Evolutionary conservation across 345 rosid species (phyloP).

Genomic region (Gossypium australe): DNA sequence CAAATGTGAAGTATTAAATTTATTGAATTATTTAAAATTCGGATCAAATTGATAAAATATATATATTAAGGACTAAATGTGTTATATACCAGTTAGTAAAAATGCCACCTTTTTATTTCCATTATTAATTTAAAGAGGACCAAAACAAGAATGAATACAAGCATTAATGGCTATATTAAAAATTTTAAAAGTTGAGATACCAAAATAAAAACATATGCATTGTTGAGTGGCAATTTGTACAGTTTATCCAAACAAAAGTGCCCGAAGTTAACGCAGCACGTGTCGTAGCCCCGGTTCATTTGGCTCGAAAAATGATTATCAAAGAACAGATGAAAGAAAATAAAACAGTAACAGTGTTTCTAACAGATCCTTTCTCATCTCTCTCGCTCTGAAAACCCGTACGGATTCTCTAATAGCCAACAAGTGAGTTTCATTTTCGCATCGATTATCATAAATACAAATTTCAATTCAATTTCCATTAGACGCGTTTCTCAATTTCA

Average conservation of each 20-base stretch:
- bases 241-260: background rate
- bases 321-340: background rate
- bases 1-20: no score
- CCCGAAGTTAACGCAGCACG: background rate
- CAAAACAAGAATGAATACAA: no score
- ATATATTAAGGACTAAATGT: no score
- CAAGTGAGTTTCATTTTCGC: slow-evolving; percentile 1
- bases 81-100: no score
- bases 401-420: background rate
- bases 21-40: no score
- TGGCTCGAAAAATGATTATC: background rate
- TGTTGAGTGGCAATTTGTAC: no score
- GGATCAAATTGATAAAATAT: no score
- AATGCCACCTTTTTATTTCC: no score
- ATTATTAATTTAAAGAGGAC: no score
- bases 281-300: background rate
- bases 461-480: slow-evolving; percentile 2
- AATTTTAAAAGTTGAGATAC: no score
- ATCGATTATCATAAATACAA: background rate
- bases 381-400: background rate
- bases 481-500: background rate
- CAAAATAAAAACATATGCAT: no score
- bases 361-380: background rate
- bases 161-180: no score
- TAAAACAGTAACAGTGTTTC: background rate